Conservation (phyloP, 2,329 filamentous ascomycete species). For the Paecilomyces sp. region DNA sequence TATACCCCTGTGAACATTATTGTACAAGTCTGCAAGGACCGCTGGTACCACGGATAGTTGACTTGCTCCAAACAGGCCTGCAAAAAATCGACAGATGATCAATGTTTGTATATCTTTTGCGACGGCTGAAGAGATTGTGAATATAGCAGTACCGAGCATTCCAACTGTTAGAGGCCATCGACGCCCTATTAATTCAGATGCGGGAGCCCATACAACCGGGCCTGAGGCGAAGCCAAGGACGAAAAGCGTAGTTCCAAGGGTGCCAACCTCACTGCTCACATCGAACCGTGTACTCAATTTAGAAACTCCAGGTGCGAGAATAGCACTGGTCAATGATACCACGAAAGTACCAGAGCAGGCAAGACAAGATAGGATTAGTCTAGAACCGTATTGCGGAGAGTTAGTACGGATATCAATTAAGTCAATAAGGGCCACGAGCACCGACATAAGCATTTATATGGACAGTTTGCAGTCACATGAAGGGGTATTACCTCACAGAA, state of each 20-base stretch:
- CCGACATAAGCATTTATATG: too few species aligned
- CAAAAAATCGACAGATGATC: conserved; percentile 42
- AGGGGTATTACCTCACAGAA: conserved; percentile 31
- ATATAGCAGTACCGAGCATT: conserved; percentile 36
- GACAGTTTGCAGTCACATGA: neutral
- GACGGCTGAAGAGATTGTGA: conserved; percentile 40
- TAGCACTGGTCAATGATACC: conserved; percentile 49
- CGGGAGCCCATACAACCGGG: conserved; percentile 56
- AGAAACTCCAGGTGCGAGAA: conserved; percentile 60
- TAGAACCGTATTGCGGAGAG: neutral
- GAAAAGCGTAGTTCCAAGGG: conserved; percentile 43
- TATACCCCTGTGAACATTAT: conserved; percentile 32
- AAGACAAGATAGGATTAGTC: conserved; percentile 17
- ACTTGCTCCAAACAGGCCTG: conserved; percentile 38
- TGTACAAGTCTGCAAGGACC: conserved; percentile 42
- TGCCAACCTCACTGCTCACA: conserved; percentile 37
- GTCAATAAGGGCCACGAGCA: too few species aligned
- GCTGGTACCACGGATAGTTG: conserved; percentile 40
- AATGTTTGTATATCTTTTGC: conserved; percentile 35
- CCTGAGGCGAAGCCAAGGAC: conserved; percentile 52
- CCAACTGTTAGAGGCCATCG: conserved; percentile 44
- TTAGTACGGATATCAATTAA: too few species aligned
- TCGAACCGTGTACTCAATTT: conserved; percentile 45
- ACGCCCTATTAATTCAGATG: conserved; percentile 55
- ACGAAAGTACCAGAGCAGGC: conserved; percentile 43